Conservation (phyloP, 31 red algal species). For the Bonnemaisonia californica region DNA sequence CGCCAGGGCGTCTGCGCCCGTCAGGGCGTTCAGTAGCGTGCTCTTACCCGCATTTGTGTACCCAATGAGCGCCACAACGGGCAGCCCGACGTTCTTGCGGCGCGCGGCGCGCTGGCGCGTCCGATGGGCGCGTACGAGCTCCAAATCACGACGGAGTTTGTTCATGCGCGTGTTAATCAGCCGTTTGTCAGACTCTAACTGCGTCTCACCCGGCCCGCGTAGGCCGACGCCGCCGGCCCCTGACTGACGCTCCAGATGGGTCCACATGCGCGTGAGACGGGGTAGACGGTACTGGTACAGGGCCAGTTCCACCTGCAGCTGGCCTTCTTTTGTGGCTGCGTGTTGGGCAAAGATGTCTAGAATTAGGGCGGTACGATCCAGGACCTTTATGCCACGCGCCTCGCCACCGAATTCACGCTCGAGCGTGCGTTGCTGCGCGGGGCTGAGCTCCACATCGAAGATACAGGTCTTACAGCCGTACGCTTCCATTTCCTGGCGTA, state of each 20-base stretch:
- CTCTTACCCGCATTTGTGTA: slow-evolving; percentile 98
- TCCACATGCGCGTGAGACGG: slow-evolving; percentile 91
- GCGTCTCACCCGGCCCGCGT: slow-evolving; percentile 95
- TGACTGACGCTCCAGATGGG: slow-evolving; percentile 89
- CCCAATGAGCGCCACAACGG: slow-evolving; percentile 83
- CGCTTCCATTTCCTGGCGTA: slow-evolving; percentile 44
- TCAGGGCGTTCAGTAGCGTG: slow-evolving; percentile 89
- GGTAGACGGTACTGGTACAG: slow-evolving; percentile 87
- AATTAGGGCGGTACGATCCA: slow-evolving; percentile 95
- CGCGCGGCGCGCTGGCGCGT: slow-evolving; percentile 52
- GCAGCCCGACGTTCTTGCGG: slow-evolving; percentile 61
- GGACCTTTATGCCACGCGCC: slow-evolving; percentile 69
- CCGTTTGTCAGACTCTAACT: slow-evolving; percentile 92
- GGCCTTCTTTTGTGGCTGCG: slow-evolving; percentile 81
- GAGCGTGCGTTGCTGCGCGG: slow-evolving; percentile 84
- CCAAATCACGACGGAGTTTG: slow-evolving; percentile 66
- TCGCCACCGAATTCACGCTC: slow-evolving; percentile 82
- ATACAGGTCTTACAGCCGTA: slow-evolving; percentile 61
- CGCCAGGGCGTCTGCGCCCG: slow-evolving; percentile 73
- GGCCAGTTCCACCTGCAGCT: slow-evolving; percentile 93
- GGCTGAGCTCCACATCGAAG: slow-evolving; percentile 89
- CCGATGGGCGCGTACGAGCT: slow-evolving; percentile 77
- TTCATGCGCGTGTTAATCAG: slow-evolving; percentile 62
- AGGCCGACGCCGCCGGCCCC: slow-evolving; percentile 82
- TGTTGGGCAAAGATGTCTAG: slow-evolving; percentile 98